Base-by-base conservation (phyloP, 169 alveolate genomes). In the Condylostoma magnum region DNA sequence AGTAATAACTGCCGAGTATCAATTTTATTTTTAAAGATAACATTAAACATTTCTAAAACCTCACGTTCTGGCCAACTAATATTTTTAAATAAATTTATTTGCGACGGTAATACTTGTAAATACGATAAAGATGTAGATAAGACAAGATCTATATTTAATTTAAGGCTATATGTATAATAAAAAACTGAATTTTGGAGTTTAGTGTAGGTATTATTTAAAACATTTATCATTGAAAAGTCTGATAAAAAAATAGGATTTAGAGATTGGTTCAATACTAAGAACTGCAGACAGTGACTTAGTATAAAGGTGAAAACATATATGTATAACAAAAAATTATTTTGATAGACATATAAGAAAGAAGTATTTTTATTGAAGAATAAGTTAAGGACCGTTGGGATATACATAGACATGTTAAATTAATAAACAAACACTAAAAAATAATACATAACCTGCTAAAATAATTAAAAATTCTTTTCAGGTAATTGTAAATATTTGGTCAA, bases 381-480 rank as follows among this genome's bases (percentile, higher is more conserved):
- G n/a, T n/a, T n/a, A n/a, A n/a, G n/a, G n/a, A n/a, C n/a, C n/a
- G n/a, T n/a, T n/a, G n/a, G n/a, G n/a, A n/a, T n/a, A n/a, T n/a
- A n/a, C n/a, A n/a, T n/a, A n/a, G n/a, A 55, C 20, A 20, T 27
- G 6, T 55, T 27, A 27, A 28, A 55, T 6, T 28, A 55, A 20
- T 8, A 55, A 6, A 20, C 6, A 20, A 55, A 55, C 6, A 10
- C 20, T 27, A 55, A 55, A 41, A 41, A 15, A 10, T 10, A 41
- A 41, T 41, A 41, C 10, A 41, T 15, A 41, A 41, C 20, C 48
- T 41, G 10, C 15, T n/a, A n/a, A n/a, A n/a, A n/a, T n/a, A 15
- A 41, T 41, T 10, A 41, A 41, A 15, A 18, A 20, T 41, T 20
- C 31, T 33, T 65, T 65, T 46, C 65, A 65, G 12, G 65, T 65